phyloP scores from a whole-genome alignment of 169 alveolate genomes.

The Plasmodium sp. region DNA sequence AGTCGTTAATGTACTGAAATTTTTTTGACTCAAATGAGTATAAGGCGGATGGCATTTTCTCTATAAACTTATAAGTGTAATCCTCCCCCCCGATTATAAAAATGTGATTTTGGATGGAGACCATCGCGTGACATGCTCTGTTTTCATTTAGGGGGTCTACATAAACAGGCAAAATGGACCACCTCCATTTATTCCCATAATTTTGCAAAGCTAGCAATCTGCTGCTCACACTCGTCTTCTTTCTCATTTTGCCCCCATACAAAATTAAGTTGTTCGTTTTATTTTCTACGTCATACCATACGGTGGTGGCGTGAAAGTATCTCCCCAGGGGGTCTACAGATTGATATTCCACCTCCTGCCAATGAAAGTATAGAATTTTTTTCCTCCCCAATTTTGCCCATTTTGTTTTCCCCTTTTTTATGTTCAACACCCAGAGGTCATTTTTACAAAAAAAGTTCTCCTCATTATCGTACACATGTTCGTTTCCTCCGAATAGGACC shows the following conservation, averaged over 20 bases:
- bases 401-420: conserved; percentile 35
- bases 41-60: conserved; percentile 75
- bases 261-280: conserved; percentile 45
- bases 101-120: conserved; percentile 10
- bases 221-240: not conserved
- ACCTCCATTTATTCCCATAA: conserved; percentile 28
- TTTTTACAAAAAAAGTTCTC: conserved; percentile 31
- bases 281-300: conserved; percentile 70
- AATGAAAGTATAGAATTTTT: not conserved
- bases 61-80: conserved; percentile 56
- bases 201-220: conserved; percentile 31
- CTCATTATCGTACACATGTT: conserved; percentile 44
- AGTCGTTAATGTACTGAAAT: conserved; percentile 67
- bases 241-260: conserved; percentile 74
- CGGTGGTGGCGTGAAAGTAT: conserved; percentile 57
- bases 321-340: conserved; percentile 43
- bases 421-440: conserved; percentile 70
- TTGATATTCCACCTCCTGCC: conserved; percentile 59
- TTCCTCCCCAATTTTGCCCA: not conserved
- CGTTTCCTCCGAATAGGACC: conserved; percentile 72
- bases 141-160: conserved; percentile 24
- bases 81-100: conserved; percentile 75
- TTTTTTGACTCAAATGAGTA: conserved; percentile 62
- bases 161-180: conserved; percentile 66
- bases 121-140: conserved; percentile 69